A percentile compares a stretch with the other conserved stretches of the same genome.
These are phyloP conservation scores for Candida chauliodis DNA, from an alignment of 805 yeast species.

Conservation along the genomic window DNA sequence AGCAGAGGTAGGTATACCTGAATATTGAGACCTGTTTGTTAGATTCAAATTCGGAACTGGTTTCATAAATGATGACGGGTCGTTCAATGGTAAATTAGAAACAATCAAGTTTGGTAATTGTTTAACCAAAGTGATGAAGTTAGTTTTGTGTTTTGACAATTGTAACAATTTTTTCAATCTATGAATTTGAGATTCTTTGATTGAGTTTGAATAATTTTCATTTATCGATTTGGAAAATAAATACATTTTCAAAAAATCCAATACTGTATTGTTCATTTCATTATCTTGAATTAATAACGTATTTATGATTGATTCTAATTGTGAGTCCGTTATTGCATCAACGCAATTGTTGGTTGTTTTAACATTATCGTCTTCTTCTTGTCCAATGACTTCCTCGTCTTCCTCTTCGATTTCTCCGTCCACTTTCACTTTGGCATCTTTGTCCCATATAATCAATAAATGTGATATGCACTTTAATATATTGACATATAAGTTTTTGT, in stretches of 20 bases:
- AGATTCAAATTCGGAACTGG: slow-evolving; percentile 29
- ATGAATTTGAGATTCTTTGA: slow-evolving; percentile 29
- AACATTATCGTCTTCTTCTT: slow-evolving; percentile 10
- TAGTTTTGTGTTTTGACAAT: slow-evolving; percentile 44
- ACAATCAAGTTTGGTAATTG: slow-evolving; percentile 58
- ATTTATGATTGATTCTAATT: slow-evolving; percentile 53
- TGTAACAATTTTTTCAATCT: slow-evolving; percentile 49
- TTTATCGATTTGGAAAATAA: slow-evolving; percentile 55
- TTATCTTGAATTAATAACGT: slow-evolving; percentile 63
- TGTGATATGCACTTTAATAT: slow-evolving; percentile 76
- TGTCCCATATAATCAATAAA: slow-evolving; percentile 48
- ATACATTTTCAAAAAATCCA: slow-evolving; percentile 82
- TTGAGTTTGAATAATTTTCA: slow-evolving; percentile 23
- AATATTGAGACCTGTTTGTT: slow-evolving; percentile 46
- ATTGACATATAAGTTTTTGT: slow-evolving; percentile 66
- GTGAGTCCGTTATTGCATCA: slow-evolving; percentile 31
- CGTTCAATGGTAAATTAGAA: slow-evolving; percentile 29
- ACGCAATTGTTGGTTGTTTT: slow-evolving; percentile 33
- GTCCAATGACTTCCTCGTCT: slow-evolving; percentile 12
- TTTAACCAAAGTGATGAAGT: slow-evolving; percentile 50
- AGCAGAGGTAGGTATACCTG: slow-evolving; percentile 57
- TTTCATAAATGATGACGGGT: slow-evolving; percentile 22
- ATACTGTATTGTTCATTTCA: slow-evolving; percentile 67
- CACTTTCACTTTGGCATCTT: slow-evolving; percentile 28
- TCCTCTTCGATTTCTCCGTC: slow-evolving; percentile 21